Evolutionary conservation across 805 yeast genomes (phyloP).

Genomic region (Ogataea pini): DNA sequence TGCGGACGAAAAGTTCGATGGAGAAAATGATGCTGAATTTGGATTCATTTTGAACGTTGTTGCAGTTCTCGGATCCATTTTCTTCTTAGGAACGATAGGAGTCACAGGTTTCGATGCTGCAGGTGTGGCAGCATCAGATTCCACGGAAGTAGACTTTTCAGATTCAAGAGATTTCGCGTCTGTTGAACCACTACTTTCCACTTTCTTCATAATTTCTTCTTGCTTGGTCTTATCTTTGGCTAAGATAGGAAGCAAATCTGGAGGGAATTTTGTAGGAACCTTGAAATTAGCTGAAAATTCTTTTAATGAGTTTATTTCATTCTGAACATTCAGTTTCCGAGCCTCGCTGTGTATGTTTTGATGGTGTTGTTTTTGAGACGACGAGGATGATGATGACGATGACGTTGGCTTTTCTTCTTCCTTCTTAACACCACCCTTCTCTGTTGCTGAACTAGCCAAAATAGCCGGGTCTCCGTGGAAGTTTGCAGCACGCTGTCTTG

Average conservation of each 20-base stretch:
- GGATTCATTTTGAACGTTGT: slow-evolving; percentile 70
- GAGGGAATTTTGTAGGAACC: slow-evolving; percentile 50
- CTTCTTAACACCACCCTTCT: slow-evolving; percentile 5
- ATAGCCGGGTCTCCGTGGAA: slow-evolving; percentile 68
- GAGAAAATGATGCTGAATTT: slow-evolving; percentile 65
- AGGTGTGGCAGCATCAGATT: background rate
- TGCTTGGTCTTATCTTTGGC: slow-evolving; percentile 69
- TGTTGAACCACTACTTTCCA: slow-evolving; percentile 11
- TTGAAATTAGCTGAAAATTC: slow-evolving; percentile 83
- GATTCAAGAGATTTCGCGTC: slow-evolving; percentile 3
- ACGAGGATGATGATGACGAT: slow-evolving; percentile 11
- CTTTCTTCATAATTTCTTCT: slow-evolving; percentile 51
- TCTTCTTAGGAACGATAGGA: slow-evolving; percentile 39
- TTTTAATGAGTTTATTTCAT: slow-evolving; percentile 67
- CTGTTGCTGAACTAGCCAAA: slow-evolving; percentile 50
- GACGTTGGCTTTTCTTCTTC: slow-evolving; percentile 12
- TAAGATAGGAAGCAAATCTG: slow-evolving; percentile 67
- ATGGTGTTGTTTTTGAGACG: slow-evolving; percentile 11
- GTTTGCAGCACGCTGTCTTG: slow-evolving; percentile 53
- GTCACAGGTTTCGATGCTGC: slow-evolving; percentile 11
- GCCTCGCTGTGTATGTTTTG: slow-evolving; percentile 34
- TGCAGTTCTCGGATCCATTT: slow-evolving; percentile 54
- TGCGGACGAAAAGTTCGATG: slow-evolving; percentile 32
- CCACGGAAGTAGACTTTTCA: slow-evolving; percentile 9
- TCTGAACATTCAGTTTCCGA: slow-evolving; percentile 50